phyloP scores from a whole-genome alignment of 1,284 basidiomycete species.

The Pholiota adiposa region DNA sequence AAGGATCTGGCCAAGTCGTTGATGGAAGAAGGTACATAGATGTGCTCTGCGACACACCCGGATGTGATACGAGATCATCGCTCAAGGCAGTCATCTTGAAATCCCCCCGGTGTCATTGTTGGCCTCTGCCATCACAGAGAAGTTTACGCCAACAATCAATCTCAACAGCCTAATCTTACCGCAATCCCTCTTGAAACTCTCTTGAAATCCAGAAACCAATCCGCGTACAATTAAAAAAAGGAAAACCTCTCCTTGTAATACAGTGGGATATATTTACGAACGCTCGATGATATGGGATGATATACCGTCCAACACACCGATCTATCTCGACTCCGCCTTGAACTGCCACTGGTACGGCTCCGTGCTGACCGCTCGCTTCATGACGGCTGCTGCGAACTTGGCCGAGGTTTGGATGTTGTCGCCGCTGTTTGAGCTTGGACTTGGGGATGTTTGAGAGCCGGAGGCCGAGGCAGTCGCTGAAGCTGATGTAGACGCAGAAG shows the following conservation, averaged over 20 bases:
- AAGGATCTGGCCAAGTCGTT: too few relatives aligned
- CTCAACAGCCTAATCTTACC: too few relatives aligned
- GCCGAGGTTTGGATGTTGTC: slow-evolving; percentile 14
- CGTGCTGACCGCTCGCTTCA: slow-evolving; percentile 33
- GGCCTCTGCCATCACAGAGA: too few relatives aligned
- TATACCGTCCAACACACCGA: background rate
- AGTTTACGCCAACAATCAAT: too few relatives aligned
- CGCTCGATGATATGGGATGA: background rate
- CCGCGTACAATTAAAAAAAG: background rate
- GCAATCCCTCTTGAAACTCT: too few relatives aligned
- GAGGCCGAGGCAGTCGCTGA: background rate
- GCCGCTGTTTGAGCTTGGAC: slow-evolving; percentile 8
- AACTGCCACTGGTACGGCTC: slow-evolving; percentile 49
- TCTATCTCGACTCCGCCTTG: slow-evolving; percentile 16
- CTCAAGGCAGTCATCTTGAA: too few relatives aligned
- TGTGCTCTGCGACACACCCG: too few relatives aligned
- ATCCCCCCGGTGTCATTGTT: too few relatives aligned
- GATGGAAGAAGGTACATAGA: too few relatives aligned
- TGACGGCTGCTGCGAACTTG: slow-evolving; percentile 21
- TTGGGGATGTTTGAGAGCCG: background rate
- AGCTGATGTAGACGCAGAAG: slow-evolving; percentile 21
- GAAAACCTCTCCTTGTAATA: background rate
- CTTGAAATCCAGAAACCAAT: background rate
- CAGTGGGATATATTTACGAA: background rate
- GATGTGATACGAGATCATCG: too few relatives aligned